Evolutionary conservation across 1,284 basidiomycete species (phyloP).

Genomic region (Malassezia equina): DNA sequence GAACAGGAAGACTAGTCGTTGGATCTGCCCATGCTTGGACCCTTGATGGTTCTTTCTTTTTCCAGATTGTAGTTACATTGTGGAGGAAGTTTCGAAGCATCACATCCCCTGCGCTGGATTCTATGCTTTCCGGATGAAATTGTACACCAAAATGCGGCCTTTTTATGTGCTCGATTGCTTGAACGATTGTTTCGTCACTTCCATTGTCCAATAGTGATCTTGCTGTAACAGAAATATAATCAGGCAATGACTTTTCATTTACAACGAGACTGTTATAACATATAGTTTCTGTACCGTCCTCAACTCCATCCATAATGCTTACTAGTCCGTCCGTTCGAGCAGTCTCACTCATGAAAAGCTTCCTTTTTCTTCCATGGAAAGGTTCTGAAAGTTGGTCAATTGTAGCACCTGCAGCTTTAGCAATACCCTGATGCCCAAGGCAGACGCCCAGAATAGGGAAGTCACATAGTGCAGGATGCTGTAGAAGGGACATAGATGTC

Average conservation of each 20-base stretch:
- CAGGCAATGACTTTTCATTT: constrained; percentile 49
- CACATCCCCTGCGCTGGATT: constrained; percentile 22
- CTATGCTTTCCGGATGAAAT: constrained; percentile 67
- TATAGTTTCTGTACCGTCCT: constrained; percentile 59
- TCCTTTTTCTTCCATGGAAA: constrained; percentile 32
- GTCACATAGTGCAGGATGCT: constrained; percentile 25
- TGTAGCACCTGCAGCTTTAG: constrained; percentile 62
- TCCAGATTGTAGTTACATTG: constrained; percentile 25
- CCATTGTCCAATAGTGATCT: constrained; percentile 20
- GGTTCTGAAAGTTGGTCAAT: constrained; percentile 23
- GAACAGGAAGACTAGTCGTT: background rate
- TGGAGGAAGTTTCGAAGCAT: constrained; percentile 38
- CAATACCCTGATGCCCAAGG: constrained; percentile 82
- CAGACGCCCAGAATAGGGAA: constrained; percentile 78
- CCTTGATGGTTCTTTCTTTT: background rate
- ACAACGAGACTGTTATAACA: constrained; percentile 61
- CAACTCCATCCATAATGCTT: constrained; percentile 59
- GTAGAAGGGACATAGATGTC: constrained; percentile 28
- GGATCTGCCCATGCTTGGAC: background rate
- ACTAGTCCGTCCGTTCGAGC: constrained; percentile 36
- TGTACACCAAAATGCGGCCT: constrained; percentile 79
- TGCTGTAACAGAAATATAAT: constrained; percentile 51
- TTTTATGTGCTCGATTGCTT: constrained; percentile 34
- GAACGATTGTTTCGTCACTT: constrained; percentile 19
- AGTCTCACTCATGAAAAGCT: constrained; percentile 16